phyloP scores from a whole-genome alignment of 2,329 filamentous ascomycete genomes.

The Stagonosporopsis cucurbitacearum region DNA sequence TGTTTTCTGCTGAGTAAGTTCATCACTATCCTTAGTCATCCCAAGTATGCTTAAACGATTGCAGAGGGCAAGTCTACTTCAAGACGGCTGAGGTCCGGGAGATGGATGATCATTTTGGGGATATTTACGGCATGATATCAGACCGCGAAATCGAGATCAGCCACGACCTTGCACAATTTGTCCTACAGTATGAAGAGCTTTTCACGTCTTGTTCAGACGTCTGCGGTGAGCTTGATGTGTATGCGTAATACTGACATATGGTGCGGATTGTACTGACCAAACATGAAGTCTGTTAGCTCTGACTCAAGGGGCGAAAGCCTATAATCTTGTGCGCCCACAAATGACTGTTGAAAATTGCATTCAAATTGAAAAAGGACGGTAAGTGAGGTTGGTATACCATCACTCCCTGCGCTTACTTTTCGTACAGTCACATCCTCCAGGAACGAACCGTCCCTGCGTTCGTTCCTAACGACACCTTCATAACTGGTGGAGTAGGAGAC shows the following conservation, averaged over 20 bases:
- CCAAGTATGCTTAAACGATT: not conserved
- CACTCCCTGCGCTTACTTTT: not conserved
- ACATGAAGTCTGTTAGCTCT: conserved; percentile 73
- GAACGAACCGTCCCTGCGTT: conserved; percentile 82
- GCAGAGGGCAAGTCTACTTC: conserved; percentile 72
- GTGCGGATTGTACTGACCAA: conserved; percentile 22
- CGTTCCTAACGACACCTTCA: conserved; percentile 79
- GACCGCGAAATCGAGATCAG: conserved; percentile 91
- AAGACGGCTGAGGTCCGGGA: conserved; percentile 83
- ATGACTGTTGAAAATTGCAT: conserved; percentile 76
- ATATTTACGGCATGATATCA: conserved; percentile 85
- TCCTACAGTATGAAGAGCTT: conserved; percentile 72
- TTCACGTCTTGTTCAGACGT: conserved; percentile 76
- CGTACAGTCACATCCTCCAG: conserved; percentile 75
- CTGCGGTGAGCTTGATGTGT: conserved; percentile 83
- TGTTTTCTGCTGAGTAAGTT: conserved; percentile 70
- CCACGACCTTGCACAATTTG: conserved; percentile 72
- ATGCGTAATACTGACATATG: not conserved
- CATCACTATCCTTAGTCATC: not conserved
- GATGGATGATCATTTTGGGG: conserved; percentile 81
- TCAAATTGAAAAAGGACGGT: conserved; percentile 76
- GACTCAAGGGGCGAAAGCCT: conserved; percentile 75
- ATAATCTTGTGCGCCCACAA: conserved; percentile 72
- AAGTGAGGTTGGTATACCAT: conserved; percentile 20
- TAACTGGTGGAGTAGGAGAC: conserved; percentile 63